Evolutionary conservation across 495 filamentous ascomycete species (phyloP).

Genomic region (Penicillium malachiteum): DNA sequence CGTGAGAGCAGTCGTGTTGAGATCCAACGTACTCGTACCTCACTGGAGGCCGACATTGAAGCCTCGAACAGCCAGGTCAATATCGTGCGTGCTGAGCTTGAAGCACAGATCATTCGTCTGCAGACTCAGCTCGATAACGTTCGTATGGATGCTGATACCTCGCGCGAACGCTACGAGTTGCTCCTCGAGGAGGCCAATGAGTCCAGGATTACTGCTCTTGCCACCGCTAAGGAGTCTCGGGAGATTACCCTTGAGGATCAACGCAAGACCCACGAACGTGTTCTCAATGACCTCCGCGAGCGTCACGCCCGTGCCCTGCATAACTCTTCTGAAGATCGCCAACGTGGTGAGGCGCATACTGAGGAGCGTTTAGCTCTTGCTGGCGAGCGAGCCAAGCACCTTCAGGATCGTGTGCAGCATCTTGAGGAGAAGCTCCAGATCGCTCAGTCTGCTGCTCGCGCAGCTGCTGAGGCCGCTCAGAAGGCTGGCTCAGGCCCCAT

Average conservation of each 20-base stretch:
- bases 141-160: slow-evolving; percentile 69
- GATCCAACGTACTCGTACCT: slow-evolving; percentile 70
- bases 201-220: slow-evolving; percentile 49
- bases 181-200: slow-evolving; percentile 72
- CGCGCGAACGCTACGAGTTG: slow-evolving; percentile 70
- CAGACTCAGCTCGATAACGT: slow-evolving; percentile 69
- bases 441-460: slow-evolving; percentile 83
- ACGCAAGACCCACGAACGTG: slow-evolving; percentile 67
- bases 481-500: slow-evolving; percentile 42
- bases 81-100: slow-evolving; percentile 71
- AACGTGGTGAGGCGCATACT: slow-evolving; percentile 65
- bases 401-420: slow-evolving; percentile 76
- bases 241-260: slow-evolving; percentile 66
- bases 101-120: slow-evolving; percentile 66
- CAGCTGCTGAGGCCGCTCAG: slow-evolving; percentile 82
- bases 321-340: slow-evolving; percentile 69
- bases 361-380: slow-evolving; percentile 71
- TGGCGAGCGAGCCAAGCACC: slow-evolving; percentile 73
- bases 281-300: slow-evolving; percentile 58
- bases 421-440: slow-evolving; percentile 89
- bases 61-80: slow-evolving; percentile 80
- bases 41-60: slow-evolving; percentile 79
- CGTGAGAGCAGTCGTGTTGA: slow-evolving; percentile 73
- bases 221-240: slow-evolving; percentile 58
- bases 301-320: slow-evolving; percentile 72